phyloP scores from a whole-genome alignment of 75 land plant genomes.

The Cunninghamia lanceolata region DNA sequence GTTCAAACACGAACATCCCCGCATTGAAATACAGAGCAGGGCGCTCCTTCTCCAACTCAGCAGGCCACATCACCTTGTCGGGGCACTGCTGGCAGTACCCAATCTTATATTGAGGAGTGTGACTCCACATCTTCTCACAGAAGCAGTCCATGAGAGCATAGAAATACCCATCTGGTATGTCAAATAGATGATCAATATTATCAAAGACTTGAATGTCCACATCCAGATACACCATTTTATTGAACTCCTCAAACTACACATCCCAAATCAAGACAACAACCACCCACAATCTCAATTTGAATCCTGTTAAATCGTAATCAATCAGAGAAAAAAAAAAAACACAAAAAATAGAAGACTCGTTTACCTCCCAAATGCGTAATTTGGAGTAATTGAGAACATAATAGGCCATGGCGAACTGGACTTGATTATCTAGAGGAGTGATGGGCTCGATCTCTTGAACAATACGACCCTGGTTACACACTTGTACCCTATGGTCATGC shows the following conservation, averaged over 20 bases:
- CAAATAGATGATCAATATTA: conserved; percentile 54
- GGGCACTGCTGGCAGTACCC: conserved; percentile 66
- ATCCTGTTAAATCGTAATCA: too few species aligned
- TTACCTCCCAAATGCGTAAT: conserved; percentile 59
- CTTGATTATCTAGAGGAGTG: too few species aligned
- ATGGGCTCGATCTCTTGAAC: too few species aligned
- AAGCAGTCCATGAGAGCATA: conserved; percentile 57
- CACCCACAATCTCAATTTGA: neutral
- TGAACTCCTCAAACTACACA: conserved; percentile 50
- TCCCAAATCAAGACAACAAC: neutral
- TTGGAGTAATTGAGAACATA: conserved; percentile 66
- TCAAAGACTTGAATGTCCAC: conserved; percentile 56
- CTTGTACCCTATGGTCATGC: too few species aligned
- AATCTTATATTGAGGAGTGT: conserved; percentile 36
- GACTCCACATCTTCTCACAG: conserved; percentile 53
- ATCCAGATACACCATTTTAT: conserved; percentile 50
- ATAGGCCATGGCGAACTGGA: conserved; percentile 1
- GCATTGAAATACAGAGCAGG: conserved; percentile 56
- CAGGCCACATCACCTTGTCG: conserved; percentile 33
- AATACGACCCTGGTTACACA: too few species aligned
- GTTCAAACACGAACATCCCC: conserved; percentile 60
- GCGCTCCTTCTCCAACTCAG: conserved; percentile 20
- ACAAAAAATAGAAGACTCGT: conserved; percentile 4
- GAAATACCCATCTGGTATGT: conserved; percentile 29
- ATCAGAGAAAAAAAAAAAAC: neutral